Conservation (phyloP, 2,329 filamentous ascomycete species). For the Diaporthe nobilis region DNA sequence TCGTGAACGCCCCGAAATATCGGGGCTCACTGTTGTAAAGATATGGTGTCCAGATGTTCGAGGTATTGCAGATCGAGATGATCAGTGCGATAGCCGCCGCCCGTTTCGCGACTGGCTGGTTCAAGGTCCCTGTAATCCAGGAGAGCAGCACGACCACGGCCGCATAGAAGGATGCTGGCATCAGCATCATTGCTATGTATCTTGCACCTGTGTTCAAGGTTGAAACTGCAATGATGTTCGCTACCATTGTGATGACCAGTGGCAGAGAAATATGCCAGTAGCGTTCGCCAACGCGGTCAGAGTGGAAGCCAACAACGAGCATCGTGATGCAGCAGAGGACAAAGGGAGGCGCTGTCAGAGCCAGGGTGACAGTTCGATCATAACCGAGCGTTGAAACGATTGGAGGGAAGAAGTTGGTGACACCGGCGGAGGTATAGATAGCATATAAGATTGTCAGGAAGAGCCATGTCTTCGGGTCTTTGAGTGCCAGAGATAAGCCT, state of each 20-base stretch:
- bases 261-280: conserved; percentile 5
- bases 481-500: neutral
- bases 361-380: neutral
- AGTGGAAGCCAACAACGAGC: conserved; percentile 6
- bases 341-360: neutral
- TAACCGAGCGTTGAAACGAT: conserved; percentile 13
- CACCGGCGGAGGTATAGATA: conserved; percentile 4
- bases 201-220: neutral
- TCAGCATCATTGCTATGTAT: conserved; percentile 10
- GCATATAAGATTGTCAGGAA: neutral
- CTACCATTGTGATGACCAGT: neutral
- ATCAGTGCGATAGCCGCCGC: conserved; percentile 1
- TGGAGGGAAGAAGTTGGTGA: conserved; percentile 13
- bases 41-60: conserved; percentile 19
- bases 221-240: conserved; percentile 6
- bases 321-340: conserved; percentile 8
- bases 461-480: conserved; percentile 3
- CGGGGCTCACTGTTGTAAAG: neutral
- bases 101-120: conserved; percentile 9
- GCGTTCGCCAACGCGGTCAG: conserved; percentile 3
- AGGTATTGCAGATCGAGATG: neutral
- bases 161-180: conserved; percentile 2
- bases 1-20: neutral
- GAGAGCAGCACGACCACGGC: neutral
- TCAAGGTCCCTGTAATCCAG: conserved; percentile 1